Conservation (phyloP, 2,329 filamentous ascomycete species). For the Alternaria infectoria region DNA sequence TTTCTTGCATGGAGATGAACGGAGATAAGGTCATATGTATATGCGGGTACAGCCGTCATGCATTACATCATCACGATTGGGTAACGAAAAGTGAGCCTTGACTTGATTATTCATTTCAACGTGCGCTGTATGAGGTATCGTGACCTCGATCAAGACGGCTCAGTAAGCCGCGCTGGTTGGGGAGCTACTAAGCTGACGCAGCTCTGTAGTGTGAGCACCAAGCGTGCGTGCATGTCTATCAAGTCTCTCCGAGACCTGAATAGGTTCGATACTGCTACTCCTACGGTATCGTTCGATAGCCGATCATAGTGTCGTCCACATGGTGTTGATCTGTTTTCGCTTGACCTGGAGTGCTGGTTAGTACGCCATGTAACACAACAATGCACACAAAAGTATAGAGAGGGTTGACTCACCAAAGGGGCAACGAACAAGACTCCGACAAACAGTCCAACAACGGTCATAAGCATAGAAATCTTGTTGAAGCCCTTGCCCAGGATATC, state of each 20-base stretch:
- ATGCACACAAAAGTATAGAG: not conserved
- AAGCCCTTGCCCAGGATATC: constrained; percentile 94
- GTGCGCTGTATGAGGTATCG: not conserved
- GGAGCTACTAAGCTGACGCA: not conserved
- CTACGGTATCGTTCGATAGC: not conserved
- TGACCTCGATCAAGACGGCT: not conserved
- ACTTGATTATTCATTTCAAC: not conserved
- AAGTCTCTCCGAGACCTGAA: not conserved
- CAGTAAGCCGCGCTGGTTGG: not conserved
- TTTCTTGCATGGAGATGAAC: not conserved
- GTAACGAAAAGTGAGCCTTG: not conserved
- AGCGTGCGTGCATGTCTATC: not conserved
- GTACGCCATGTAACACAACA: constrained; percentile 10
- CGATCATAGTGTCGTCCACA: constrained; percentile 59
- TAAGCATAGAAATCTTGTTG: constrained; percentile 83
- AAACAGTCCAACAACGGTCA: constrained; percentile 80
- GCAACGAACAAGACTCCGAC: constrained; percentile 78
- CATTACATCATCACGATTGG: constrained; percentile 3
- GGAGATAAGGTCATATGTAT: not conserved
- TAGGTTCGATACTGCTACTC: not conserved
- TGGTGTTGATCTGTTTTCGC: constrained; percentile 71
- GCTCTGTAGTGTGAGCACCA: not conserved
- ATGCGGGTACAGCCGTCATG: not conserved
- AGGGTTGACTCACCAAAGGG: constrained; percentile 71
- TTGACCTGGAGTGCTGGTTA: constrained; percentile 47